phyloP scores from a whole-genome alignment of 148 eudicot genomes.

The Vaccinium darrowii region DNA sequence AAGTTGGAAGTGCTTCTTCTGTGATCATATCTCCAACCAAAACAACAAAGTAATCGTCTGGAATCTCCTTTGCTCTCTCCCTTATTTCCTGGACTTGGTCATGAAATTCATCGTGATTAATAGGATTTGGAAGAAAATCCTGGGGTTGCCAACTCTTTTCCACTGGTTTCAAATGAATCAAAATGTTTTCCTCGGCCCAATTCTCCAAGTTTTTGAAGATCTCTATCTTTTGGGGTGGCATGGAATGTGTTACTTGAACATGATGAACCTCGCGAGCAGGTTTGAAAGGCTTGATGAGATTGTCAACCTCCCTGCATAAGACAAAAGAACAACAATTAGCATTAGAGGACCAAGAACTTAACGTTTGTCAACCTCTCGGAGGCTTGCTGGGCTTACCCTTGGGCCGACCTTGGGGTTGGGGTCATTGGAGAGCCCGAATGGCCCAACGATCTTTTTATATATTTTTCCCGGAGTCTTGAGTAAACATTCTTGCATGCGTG shows the following conservation, averaged over 20 bases:
- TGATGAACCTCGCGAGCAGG: constrained; percentile 12
- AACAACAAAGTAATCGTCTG: constrained; percentile 26
- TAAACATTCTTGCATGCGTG: too few relatives aligned
- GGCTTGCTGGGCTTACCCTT: too few relatives aligned
- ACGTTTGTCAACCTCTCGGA: too few relatives aligned
- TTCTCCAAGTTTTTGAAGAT: constrained; percentile 17
- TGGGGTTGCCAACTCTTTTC: constrained; percentile 22
- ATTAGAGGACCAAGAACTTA: too few relatives aligned
- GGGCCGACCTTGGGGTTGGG: too few relatives aligned
- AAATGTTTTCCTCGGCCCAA: constrained; percentile 16
- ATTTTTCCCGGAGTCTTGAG: too few relatives aligned
- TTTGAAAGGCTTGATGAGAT: constrained; percentile 12
- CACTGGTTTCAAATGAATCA: constrained; percentile 19
- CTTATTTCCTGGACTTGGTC: constrained; percentile 24
- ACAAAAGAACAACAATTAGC: neutral
- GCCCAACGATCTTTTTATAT: too few relatives aligned
- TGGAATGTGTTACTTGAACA: constrained; percentile 17
- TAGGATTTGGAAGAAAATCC: constrained; percentile 22
- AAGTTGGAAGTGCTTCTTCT: constrained; percentile 31
- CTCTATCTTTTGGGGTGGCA: constrained; percentile 20
- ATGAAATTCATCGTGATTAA: constrained; percentile 14
- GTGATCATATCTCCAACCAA: constrained; percentile 33
- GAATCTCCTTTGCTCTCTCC: constrained; percentile 29
- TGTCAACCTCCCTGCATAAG: constrained; percentile 6
- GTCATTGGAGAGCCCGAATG: too few relatives aligned